Evolutionary conservation across 768 basidiomycete species (phyloP).

Genomic region (Krasilnikovozyma curviuscula): DNA sequence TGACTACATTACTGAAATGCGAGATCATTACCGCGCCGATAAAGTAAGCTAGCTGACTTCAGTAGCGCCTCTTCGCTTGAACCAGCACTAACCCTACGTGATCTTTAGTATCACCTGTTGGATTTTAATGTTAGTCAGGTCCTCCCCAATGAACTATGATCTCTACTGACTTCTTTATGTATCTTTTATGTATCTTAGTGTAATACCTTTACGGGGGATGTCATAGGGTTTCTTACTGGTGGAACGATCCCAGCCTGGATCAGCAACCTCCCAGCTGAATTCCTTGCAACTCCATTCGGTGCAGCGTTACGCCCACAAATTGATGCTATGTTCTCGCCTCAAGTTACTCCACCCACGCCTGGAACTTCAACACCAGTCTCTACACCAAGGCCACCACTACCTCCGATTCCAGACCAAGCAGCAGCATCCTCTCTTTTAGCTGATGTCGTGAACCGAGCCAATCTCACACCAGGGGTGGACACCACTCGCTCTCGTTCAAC

Average conservation of each 20-base stretch:
- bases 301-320: constrained; percentile 71
- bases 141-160: not conserved
- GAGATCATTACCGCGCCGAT: constrained; percentile 67
- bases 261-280: constrained; percentile 44
- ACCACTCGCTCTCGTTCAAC: constrained; percentile 18
- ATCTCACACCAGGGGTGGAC: too few relatives aligned
- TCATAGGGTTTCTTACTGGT: constrained; percentile 69
- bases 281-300: constrained; percentile 76
- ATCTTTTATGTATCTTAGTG: constrained; percentile 27
- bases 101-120: constrained; percentile 39
- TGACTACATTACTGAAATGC: constrained; percentile 61
- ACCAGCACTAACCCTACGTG: not conserved
- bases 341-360: constrained; percentile 24
- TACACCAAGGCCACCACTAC: constrained; percentile 23
- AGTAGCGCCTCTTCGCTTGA: not conserved
- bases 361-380: constrained; percentile 9
- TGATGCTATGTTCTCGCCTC: constrained; percentile 59
- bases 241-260: constrained; percentile 62
- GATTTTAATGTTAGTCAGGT: constrained; percentile 45
- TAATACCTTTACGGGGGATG: constrained; percentile 83
- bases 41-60: constrained; percentile 37
- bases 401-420: constrained; percentile 34
- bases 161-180: not conserved
- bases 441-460: constrained; percentile 23
- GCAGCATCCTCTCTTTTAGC: constrained; percentile 33